These are phyloP conservation scores for Monascus purpureus DNA, from an alignment of 495 filamentous ascomycete species.

Conservation along the genomic window DNA sequence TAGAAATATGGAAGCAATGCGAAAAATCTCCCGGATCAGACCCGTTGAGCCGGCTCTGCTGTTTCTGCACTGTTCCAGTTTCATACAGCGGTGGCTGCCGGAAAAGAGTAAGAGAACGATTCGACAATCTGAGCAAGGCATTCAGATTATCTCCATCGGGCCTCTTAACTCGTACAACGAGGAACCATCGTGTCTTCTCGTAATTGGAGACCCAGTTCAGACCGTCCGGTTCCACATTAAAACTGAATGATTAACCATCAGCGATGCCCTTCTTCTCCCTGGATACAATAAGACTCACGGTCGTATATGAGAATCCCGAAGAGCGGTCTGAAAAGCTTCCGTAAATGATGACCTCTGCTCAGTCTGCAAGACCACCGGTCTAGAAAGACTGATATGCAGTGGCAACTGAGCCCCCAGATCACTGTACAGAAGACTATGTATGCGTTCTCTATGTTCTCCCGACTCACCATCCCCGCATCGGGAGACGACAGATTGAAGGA, in stretches of 20 bases:
- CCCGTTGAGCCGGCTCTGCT: background rate
- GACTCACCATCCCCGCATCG: constrained; percentile 13
- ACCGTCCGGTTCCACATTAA: constrained; percentile 28
- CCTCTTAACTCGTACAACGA: constrained; percentile 50
- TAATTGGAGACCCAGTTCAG: constrained; percentile 59
- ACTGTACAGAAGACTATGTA: constrained; percentile 53
- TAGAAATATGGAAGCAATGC: constrained; percentile 61
- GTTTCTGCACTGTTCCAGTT: background rate
- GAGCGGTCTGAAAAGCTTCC: constrained; percentile 15
- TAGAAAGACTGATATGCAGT: constrained; percentile 80
- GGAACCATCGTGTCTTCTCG: constrained; percentile 72
- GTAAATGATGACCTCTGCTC: constrained; percentile 51
- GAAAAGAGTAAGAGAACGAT: constrained; percentile 41
- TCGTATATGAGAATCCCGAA: constrained; percentile 26
- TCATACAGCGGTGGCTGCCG: constrained; percentile 63
- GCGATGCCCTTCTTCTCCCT: background rate
- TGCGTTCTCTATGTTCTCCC: constrained; percentile 3
- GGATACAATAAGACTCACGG: constrained; percentile 22
- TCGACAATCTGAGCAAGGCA: constrained; percentile 48
- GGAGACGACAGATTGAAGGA: constrained; percentile 39
- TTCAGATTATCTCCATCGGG: constrained; percentile 43
- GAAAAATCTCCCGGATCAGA: constrained; percentile 18
- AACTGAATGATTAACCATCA: constrained; percentile 22
- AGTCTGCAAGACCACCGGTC: constrained; percentile 53
- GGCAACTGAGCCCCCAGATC: constrained; percentile 69